Evolutionary conservation across 2,329 filamentous ascomycete genomes (phyloP).

Genomic region (Xylaria sp.): DNA sequence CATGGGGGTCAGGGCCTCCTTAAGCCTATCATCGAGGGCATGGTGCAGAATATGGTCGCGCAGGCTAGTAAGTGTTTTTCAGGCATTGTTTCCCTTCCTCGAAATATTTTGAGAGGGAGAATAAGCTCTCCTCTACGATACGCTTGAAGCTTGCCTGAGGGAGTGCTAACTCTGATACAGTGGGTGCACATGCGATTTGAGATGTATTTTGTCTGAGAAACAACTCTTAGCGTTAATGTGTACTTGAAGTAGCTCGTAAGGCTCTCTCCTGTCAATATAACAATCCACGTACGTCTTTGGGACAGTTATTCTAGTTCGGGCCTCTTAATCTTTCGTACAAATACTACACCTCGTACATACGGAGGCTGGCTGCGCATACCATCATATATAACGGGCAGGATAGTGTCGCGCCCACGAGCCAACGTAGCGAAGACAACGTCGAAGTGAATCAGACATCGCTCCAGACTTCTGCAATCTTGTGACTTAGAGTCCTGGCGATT

Average conservation of each 20-base stretch:
- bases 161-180: slow-evolving; percentile 25
- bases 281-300: neutral
- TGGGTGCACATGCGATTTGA: slow-evolving; percentile 29
- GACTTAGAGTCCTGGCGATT: slow-evolving; percentile 71
- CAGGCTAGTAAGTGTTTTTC: slow-evolving; percentile 61
- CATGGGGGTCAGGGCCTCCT: slow-evolving; percentile 60
- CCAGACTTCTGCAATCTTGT: slow-evolving; percentile 79
- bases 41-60: slow-evolving; percentile 79
- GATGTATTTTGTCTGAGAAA: neutral
- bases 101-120: neutral
- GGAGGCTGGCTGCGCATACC: neutral
- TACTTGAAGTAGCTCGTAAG: neutral
- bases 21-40: slow-evolving; percentile 72
- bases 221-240: neutral
- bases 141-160: slow-evolving; percentile 29
- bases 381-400: neutral
- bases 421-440: neutral
- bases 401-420: neutral
- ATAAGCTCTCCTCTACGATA: neutral
- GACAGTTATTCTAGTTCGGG: neutral
- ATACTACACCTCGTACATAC: neutral
- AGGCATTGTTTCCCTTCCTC: neutral
- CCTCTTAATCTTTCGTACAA: slow-evolving; percentile 4
- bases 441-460: slow-evolving; percentile 53
- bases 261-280: slow-evolving; percentile 7